phyloP scores from a whole-genome alignment of 768 basidiomycete species.

The Harrya chromipes region DNA sequence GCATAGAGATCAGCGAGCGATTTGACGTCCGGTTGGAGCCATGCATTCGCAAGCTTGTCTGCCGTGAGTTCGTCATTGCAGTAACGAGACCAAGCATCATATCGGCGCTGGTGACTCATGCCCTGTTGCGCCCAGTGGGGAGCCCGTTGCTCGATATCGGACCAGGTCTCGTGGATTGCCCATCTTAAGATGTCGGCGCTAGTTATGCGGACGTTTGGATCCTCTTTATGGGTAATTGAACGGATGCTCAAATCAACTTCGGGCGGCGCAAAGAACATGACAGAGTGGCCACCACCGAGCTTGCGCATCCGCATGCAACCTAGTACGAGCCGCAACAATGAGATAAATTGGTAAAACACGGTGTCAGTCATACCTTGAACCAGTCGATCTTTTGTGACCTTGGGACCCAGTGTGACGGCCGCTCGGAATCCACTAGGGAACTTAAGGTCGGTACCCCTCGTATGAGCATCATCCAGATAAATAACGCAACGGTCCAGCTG shows the following conservation, averaged over 20 bases:
- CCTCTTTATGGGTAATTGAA: conserved; percentile 12
- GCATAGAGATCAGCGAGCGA: conserved; percentile 36
- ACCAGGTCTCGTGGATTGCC: conserved; percentile 44
- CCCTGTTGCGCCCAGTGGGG: conserved; percentile 46
- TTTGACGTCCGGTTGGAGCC: conserved; percentile 41
- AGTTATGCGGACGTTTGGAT: not conserved
- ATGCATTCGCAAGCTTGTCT: conserved; percentile 15
- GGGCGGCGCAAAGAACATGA: conserved; percentile 46
- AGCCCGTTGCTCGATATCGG: conserved; percentile 34
- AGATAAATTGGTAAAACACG: too few species aligned
- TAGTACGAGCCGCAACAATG: conserved; percentile 9
- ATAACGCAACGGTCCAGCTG: conserved; percentile 6
- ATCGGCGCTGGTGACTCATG: conserved; percentile 30
- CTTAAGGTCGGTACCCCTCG: conserved; percentile 17
- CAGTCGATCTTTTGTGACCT: conserved; percentile 15
- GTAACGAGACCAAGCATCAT: conserved; percentile 15
- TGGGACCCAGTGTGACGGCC: conserved; percentile 14
- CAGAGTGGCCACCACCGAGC: conserved; percentile 45
- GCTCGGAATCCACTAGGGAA: conserved; percentile 13
- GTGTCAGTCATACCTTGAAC: conserved; percentile 6
- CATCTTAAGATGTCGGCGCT: conserved; percentile 42
- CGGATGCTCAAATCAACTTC: conserved; percentile 43
- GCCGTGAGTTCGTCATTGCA: conserved; percentile 5
- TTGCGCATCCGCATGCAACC: conserved; percentile 57
- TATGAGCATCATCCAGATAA: conserved; percentile 17